A percentile compares a stretch with the other conserved stretches of the same genome.
These are phyloP conservation scores for Kodamaea lidongshanica DNA, from an alignment of 805 yeast genomes.

Conservation along the genomic window DNA sequence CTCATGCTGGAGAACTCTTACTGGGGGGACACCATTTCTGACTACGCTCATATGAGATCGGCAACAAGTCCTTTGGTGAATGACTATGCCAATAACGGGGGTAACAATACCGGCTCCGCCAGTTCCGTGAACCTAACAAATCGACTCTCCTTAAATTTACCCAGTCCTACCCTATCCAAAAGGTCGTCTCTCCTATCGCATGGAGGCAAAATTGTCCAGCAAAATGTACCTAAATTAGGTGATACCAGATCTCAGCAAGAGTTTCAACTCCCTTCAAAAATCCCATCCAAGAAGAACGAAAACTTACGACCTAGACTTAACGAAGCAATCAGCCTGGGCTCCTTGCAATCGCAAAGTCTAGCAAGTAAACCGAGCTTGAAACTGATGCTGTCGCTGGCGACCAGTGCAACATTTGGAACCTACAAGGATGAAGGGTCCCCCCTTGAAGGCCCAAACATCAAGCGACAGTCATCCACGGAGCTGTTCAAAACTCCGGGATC, in stretches of 20 bases:
- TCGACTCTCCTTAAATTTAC: conserved; percentile 5
- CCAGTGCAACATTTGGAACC: conserved; percentile 4
- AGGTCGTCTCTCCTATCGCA: conserved; percentile 31
- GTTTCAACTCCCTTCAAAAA: conserved; percentile 10
- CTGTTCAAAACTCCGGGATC: conserved; percentile 7
- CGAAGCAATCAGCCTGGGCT: conserved; percentile 16
- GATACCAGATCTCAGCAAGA: conserved; percentile 12
- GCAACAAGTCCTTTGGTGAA: conserved; percentile 3
- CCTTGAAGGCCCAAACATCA: conserved; percentile 1
- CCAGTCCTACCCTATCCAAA: conserved; percentile 21
- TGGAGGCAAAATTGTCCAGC: conserved; percentile 36
- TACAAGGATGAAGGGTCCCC: conserved; percentile 8
- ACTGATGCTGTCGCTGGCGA: conserved; percentile 5
- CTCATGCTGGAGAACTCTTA: conserved; percentile 11
- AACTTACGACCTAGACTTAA: conserved; percentile 19
- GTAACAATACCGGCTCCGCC: no score
- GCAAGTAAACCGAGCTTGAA: conserved; percentile 5
- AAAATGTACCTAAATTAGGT: conserved; percentile 16
- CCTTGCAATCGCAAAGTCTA: conserved; percentile 7
- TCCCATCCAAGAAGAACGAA: conserved; percentile 6
- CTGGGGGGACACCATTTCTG: conserved; percentile 8
- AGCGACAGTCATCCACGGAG: conserved; percentile 9
- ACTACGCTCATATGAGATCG: conserved; percentile 5
- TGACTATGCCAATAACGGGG: conserved; percentile 4
- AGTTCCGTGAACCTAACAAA: conserved; percentile 1